Evolutionary conservation across 2,329 filamentous ascomycete species (phyloP).

Genomic region (Ascocoryne sarcoides): DNA sequence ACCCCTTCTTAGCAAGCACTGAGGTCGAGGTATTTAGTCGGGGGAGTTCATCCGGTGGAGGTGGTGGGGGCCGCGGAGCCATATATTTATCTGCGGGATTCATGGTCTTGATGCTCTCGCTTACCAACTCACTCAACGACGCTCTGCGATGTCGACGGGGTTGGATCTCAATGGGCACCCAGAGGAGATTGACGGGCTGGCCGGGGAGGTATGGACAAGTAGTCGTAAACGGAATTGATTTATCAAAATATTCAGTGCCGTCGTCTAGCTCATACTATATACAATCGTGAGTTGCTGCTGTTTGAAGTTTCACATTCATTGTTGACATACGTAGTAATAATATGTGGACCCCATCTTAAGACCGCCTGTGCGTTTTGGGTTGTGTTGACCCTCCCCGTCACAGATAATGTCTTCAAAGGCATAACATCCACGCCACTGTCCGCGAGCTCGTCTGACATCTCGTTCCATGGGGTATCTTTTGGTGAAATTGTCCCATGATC

Average conservation of each 20-base stretch:
- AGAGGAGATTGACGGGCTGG: slow-evolving; percentile 76
- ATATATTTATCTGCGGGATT: slow-evolving; percentile 69
- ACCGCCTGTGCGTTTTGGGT: slow-evolving; percentile 60
- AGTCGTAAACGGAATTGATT: slow-evolving; percentile 63
- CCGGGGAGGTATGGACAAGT: slow-evolving; percentile 80
- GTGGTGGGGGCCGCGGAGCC: slow-evolving; percentile 39
- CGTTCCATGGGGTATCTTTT: slow-evolving; percentile 71
- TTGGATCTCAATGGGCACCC: slow-evolving; percentile 63
- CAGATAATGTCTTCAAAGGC: slow-evolving; percentile 78
- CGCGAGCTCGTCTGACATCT: slow-evolving; percentile 63
- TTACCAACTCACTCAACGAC: slow-evolving; percentile 53
- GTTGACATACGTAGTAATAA: slow-evolving; percentile 78
- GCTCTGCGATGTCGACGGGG: slow-evolving; percentile 51
- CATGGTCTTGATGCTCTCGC: slow-evolving; percentile 61
- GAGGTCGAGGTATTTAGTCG: slow-evolving; percentile 19
- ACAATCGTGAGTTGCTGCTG: slow-evolving; percentile 13
- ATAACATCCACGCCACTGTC: slow-evolving; percentile 82
- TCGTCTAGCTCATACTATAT: slow-evolving; percentile 74
- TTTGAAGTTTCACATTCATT: slow-evolving; percentile 26
- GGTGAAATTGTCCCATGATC: slow-evolving; percentile 93
- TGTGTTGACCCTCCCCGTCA: slow-evolving; percentile 52
- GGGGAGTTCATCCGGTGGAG: slow-evolving; percentile 33
- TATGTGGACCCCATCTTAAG: slow-evolving; percentile 90
- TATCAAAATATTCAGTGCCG: slow-evolving; percentile 67
- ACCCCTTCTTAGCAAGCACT: slow-evolving; percentile 22